Percentiles rank a stretch among this genome's conserved stretches.
Evolutionary conservation across 306 rosid genomes (phyloP).

Genomic region (Sicyos edulis): DNA sequence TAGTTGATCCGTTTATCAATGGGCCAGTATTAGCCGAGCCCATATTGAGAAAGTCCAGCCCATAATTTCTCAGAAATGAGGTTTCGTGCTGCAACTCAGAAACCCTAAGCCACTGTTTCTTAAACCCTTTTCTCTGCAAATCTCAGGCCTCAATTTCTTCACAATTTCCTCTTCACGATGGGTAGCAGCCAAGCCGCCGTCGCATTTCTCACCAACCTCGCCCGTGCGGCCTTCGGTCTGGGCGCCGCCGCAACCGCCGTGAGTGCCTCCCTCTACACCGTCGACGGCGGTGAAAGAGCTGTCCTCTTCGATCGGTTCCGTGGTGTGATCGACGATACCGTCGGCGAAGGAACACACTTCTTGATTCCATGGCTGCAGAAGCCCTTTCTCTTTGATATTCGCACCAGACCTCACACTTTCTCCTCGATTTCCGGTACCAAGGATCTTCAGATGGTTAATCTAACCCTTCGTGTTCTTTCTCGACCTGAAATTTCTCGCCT

Average conservation of each 20-base stretch:
- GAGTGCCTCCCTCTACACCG: conserved; percentile 71
- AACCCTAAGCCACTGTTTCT: background rate
- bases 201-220: conserved; percentile 49
- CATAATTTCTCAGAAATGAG: background rate
- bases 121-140: background rate
- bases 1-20: too few species aligned
- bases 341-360: conserved; percentile 77
- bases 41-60: background rate
- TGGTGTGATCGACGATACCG: conserved; percentile 57
- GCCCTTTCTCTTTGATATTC: conserved; percentile 83
- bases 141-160: background rate
- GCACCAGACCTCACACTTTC: conserved; percentile 83
- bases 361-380: conserved; percentile 93
- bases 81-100: background rate
- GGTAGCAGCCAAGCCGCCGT: conserved; percentile 74
- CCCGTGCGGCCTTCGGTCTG: conserved; percentile 66
- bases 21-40: background rate
- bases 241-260: conserved; percentile 49
- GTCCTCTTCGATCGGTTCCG: conserved; percentile 90
- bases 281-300: conserved; percentile 93
- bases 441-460: conserved; percentile 90
- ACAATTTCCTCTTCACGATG: conserved; percentile 29
- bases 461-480: conserved; percentile 73
- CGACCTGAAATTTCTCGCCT: conserved; percentile 68
- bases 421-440: conserved; percentile 84